Evolutionary conservation across 805 yeast genomes (phyloP), one percentile per base, ranked within the genome.

Genomic region (Kluyveromyces dobzhanskii): DNA sequence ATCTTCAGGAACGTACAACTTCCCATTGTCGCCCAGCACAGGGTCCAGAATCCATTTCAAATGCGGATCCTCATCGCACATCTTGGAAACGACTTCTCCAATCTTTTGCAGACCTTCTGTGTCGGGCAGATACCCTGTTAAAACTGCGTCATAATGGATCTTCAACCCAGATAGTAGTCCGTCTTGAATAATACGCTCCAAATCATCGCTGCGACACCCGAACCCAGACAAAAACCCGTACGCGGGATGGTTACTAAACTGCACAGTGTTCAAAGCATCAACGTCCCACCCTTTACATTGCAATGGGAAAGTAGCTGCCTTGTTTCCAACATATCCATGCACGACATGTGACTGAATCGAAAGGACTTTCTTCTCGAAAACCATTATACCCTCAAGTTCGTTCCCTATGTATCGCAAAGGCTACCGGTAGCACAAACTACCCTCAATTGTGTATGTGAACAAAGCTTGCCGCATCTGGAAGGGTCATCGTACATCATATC

Each of bases 241-340:
- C 1, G 95, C 97, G 2, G 97, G 90, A 62, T 90, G 97, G 51
- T 90, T 87, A 1, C 95, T 85, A 50, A 80, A 78, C 53, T 85
- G 84, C 16, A 88, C 94, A 1, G 95, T 85, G 61, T 90, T 85
- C 39, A 92, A 67, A 17, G 78, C 78, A 56, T 90, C 96, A 8
- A 88, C 95, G 55, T 92, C 90, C 96, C 97, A 90, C 0, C 92
- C 94, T 32, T 75, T 68, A 30, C 77, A 66, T 54, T 90, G 97
- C 17, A 90, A 63, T 0, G 97, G 96, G 55, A 92, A 84, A 2
- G 90, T 83, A 1, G 92, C 85, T 0, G 96, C 95, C 41, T 79
- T 74, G 57, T 87, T 87, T 1, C 98, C 98, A 2, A 92, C 98
- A 52, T 85, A 82, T 2, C 98, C 98, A 56, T 90, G 97, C 2